These are phyloP conservation scores for Oenanthe sinensis DNA, from an alignment of 129 eudicot species.

Conservation along the genomic window DNA sequence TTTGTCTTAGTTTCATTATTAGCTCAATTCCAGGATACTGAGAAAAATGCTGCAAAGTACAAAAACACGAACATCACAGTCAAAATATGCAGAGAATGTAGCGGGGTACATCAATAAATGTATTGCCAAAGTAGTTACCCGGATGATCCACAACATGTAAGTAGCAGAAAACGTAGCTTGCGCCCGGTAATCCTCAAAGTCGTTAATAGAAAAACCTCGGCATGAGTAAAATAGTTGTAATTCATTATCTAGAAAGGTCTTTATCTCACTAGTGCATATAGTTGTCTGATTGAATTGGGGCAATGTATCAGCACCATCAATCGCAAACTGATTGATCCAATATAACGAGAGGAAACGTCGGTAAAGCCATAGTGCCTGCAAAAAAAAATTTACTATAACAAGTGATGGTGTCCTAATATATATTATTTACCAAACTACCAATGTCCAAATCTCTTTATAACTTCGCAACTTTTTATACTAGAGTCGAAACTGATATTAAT, in stretches of 20 bases:
- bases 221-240: constrained; percentile 43
- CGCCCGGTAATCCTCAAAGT: constrained; percentile 65
- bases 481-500: background rate
- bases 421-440: background rate
- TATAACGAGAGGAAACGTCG: constrained; percentile 68
- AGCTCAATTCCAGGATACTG: constrained; percentile 22
- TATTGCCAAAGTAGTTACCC: constrained; percentile 32
- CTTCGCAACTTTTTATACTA: background rate
- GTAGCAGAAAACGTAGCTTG: constrained; percentile 72
- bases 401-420: background rate
- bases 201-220: constrained; percentile 39
- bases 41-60: constrained; percentile 42
- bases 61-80: background rate
- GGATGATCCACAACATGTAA: constrained; percentile 63
- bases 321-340: constrained; percentile 57
- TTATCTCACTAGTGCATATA: constrained; percentile 16
- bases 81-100: background rate
- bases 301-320: background rate
- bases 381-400: constrained; percentile 11
- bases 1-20: constrained; percentile 24
- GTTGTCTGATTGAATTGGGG: constrained; percentile 1
- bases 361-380: constrained; percentile 86
- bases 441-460: background rate
- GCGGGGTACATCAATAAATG: no score
- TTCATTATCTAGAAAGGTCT: constrained; percentile 42